Conservation (phyloP, 2,329 filamentous ascomycete species). For the Dissoconium aciculare region DNA sequence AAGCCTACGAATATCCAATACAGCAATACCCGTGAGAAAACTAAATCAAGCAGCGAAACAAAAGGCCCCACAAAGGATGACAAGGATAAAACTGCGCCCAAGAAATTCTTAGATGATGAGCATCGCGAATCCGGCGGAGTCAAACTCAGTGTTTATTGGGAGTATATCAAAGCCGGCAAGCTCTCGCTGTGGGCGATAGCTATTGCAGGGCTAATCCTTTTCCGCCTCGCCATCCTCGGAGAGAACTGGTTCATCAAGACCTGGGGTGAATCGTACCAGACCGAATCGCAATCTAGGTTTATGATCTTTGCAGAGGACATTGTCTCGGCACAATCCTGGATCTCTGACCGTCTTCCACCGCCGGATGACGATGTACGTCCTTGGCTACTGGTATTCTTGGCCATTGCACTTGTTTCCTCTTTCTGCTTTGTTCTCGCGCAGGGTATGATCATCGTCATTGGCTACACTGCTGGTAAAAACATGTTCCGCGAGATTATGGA, state of each 20-base stretch:
- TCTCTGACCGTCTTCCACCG: constrained; percentile 41
- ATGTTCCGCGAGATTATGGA: constrained; percentile 62
- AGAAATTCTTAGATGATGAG: constrained; percentile 70
- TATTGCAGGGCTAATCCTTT: constrained; percentile 46
- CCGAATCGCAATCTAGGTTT: constrained; percentile 10
- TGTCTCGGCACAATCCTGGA: constrained; percentile 4
- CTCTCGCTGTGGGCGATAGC: constrained; percentile 57
- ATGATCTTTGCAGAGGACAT: constrained; percentile 2
- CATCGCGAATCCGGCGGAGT: constrained; percentile 60
- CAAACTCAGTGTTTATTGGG: constrained; percentile 62
- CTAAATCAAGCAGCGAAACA: not conserved
- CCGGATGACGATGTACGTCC: constrained; percentile 53
- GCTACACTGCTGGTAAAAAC: constrained; percentile 60
- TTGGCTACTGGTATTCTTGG: constrained; percentile 59
- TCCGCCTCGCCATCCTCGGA: constrained; percentile 48
- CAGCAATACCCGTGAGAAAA: not conserved
- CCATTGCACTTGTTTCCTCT: constrained; percentile 48
- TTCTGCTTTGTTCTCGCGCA: constrained; percentile 47
- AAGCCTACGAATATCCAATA: not conserved
- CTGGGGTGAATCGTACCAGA: constrained; percentile 65
- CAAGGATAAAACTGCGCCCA: constrained; percentile 33
- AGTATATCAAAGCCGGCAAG: constrained; percentile 69
- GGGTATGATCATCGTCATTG: constrained; percentile 56
- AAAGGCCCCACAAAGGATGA: constrained; percentile 8
- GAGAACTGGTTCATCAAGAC: constrained; percentile 72